These are phyloP conservation scores for Aphanocladium album DNA, from an alignment of 2,329 filamentous ascomycete species.

Conservation along the genomic window DNA sequence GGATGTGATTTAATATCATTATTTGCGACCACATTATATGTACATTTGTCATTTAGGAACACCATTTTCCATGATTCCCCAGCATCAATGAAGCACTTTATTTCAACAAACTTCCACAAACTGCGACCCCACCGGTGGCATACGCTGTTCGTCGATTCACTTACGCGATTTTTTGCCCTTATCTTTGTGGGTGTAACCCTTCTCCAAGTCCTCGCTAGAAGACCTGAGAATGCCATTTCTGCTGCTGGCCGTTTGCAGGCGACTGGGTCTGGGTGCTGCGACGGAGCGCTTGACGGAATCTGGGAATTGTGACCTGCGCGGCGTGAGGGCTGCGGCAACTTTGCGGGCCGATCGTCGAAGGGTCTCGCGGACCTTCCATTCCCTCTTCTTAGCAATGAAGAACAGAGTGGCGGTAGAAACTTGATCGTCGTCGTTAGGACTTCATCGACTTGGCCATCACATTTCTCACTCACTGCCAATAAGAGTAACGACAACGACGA, in stretches of 20 bases:
- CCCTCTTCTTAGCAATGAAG: slow-evolving; percentile 76
- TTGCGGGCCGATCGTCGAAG: slow-evolving; percentile 63
- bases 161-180: slow-evolving; percentile 23
- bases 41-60: slow-evolving; percentile 6
- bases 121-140: too few species aligned
- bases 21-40: slow-evolving; percentile 15
- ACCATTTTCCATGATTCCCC: slow-evolving; percentile 1
- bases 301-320: slow-evolving; percentile 56
- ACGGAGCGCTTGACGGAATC: slow-evolving; percentile 47
- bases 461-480: slow-evolving; percentile 52
- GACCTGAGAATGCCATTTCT: slow-evolving; percentile 54
- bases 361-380: slow-evolving; percentile 73
- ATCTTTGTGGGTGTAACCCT: slow-evolving; percentile 41
- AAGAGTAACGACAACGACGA: slow-evolving; percentile 62
- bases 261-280: slow-evolving; percentile 27
- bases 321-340: slow-evolving; percentile 58
- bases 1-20: slow-evolving; percentile 42
- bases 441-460: neutral
- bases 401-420: slow-evolving; percentile 64
- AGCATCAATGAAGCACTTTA: slow-evolving; percentile 14
- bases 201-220: slow-evolving; percentile 53
- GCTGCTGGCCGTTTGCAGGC: slow-evolving; percentile 45
- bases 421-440: slow-evolving; percentile 25
- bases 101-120: neutral
- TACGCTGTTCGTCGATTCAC: neutral